Base-by-base conservation (phyloP, 768 basidiomycete genomes). In the Psilocybe tampanensis region DNA sequence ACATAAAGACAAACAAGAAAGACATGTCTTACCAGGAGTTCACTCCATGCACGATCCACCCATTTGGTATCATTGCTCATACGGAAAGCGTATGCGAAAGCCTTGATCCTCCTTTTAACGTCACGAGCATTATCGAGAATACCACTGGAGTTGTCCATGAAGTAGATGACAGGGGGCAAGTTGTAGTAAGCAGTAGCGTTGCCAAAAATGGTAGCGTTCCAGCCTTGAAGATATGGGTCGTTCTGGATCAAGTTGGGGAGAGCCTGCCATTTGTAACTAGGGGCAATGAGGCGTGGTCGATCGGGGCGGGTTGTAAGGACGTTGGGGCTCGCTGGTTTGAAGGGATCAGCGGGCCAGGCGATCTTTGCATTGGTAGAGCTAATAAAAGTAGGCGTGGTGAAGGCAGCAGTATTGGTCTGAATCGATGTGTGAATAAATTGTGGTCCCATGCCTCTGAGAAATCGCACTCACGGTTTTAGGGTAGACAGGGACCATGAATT, bases 41-140 rank as follows among this genome's bases (percentile, higher is more conserved):
- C 97, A 8, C 67, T 68, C 87, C 86, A 97, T 13, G 87, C 79
- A 50, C 94, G 84, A 66, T 98, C 92, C 7, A 87, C 86, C 90
- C 92, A 99, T 69, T 83, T 86, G 9, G 92, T 95, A 71, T 98
- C 88, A 60, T 94, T 93, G 51, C 94, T 91, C 84, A 97, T 86
- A 45, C 86, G 86, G 72, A 89, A 98, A 29, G 81, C 94, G 66
- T 98, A 99, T 1, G 86, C 84, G 74, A 92, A 94, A 48, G 92
- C 92, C 74, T 99, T 99, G 73, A 98, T 78, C 53, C 92, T 83
- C 77, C 89, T 80, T 73, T 99, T 98, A 67, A 96, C 80, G 70
- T 90, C 83, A 58, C 97, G 88, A 18, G 95, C 89, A 59, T 86
- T 84, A 67, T 99, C 97, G 24, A 99, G 80, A 32, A 98, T 94